Evolutionary conservation across 768 basidiomycete species (phyloP).

Genomic region (Leccinum incarnatum): DNA sequence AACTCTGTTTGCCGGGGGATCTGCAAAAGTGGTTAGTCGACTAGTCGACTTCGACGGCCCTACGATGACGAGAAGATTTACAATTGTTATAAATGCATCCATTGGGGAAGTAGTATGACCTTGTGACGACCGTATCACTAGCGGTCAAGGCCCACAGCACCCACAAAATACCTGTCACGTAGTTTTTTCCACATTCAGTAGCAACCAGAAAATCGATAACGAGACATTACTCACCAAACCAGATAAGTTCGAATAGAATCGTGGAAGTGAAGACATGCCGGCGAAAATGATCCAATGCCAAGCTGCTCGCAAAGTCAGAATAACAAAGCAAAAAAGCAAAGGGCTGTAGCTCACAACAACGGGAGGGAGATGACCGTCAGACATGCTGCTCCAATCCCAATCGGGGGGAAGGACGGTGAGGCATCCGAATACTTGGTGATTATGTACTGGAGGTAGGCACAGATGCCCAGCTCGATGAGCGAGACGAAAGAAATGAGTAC

Average conservation of each 20-base stretch:
- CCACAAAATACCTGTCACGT: conserved; percentile 21
- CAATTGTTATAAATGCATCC: conserved; percentile 18
- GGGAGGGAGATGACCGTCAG: conserved; percentile 24
- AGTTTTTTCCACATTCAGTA: conserved; percentile 3
- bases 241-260: conserved; percentile 26
- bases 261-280: conserved; percentile 18
- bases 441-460: conserved; percentile 17
- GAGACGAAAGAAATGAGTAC: conserved; percentile 17
- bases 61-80: neutral
- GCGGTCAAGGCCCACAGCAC: conserved; percentile 20
- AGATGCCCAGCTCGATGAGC: conserved; percentile 21
- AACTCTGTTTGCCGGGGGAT: conserved; percentile 4
- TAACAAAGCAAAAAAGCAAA: neutral
- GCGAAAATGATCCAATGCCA: conserved; percentile 11
- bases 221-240: conserved; percentile 21
- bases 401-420: conserved; percentile 10
- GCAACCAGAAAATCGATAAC: neutral
- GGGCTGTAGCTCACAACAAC: conserved; percentile 18
- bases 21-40: conserved; percentile 4
- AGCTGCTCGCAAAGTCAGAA: conserved; percentile 10
- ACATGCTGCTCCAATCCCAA: conserved; percentile 15
- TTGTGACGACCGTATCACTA: conserved; percentile 9
- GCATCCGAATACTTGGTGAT: neutral
- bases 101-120: conserved; percentile 9
- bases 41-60: neutral